phyloP scores from a whole-genome alignment of 148 eudicot species.

The Pouteria glomerata region DNA sequence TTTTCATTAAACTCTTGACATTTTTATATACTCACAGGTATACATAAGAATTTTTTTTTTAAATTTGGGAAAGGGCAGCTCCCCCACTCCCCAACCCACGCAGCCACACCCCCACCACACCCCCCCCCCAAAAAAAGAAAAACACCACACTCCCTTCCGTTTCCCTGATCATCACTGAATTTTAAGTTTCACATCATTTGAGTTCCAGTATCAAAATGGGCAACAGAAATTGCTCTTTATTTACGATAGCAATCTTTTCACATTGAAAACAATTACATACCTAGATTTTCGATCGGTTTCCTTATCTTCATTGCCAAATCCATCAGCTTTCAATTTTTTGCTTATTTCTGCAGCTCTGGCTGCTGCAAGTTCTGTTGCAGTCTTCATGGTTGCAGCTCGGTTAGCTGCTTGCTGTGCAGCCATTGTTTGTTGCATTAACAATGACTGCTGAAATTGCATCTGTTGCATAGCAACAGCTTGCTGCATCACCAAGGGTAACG shows the following conservation, averaged over 20 bases:
- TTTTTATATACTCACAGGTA: too few species aligned
- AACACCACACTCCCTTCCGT: too few species aligned
- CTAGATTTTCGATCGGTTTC: constrained; percentile 60
- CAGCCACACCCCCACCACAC: too few species aligned
- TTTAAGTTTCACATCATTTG: background rate
- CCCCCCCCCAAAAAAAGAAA: too few species aligned
- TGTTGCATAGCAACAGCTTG: constrained; percentile 98
- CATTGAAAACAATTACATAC: constrained; percentile 25
- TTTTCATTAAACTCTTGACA: too few species aligned
- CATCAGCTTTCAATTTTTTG: constrained; percentile 72
- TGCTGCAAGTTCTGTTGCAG: constrained; percentile 90
- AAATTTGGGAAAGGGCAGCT: too few species aligned
- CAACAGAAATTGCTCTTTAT: background rate
- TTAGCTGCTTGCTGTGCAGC: constrained; percentile 94
- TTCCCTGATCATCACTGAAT: too few species aligned
- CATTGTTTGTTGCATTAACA: constrained; percentile 87
- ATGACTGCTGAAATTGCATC: constrained; percentile 97
- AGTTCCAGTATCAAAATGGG: background rate
- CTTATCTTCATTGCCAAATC: constrained; percentile 39
- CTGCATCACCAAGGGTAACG: constrained; percentile 87
- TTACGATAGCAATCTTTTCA: background rate
- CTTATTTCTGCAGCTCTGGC: constrained; percentile 99
- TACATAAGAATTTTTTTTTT: too few species aligned
- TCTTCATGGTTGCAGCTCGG: constrained; percentile 87
- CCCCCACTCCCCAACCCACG: too few species aligned